These are phyloP conservation scores for Zygoascus sp. DNA, from an alignment of 1,139 yeast species.

Conservation along the genomic window DNA sequence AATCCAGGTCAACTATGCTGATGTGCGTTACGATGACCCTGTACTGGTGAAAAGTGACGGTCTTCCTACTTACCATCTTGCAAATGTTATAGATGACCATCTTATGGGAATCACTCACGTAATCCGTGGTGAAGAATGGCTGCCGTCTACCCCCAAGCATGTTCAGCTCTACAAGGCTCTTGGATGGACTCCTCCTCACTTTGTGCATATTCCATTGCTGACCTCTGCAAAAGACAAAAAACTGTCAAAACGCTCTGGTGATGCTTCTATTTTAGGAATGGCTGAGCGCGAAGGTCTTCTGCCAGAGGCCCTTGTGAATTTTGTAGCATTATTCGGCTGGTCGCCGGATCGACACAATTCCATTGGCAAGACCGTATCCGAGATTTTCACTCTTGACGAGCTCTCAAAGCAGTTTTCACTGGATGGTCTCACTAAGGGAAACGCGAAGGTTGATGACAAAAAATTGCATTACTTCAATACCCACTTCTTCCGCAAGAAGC, in stretches of 20 bases:
- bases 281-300: constrained; percentile 54
- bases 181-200: constrained; percentile 80
- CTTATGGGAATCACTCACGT: constrained; percentile 91
- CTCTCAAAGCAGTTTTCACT: constrained; percentile 49
- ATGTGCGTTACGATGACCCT: constrained; percentile 82
- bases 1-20: constrained; percentile 66
- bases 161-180: constrained; percentile 80
- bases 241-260: constrained; percentile 81
- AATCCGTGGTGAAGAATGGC: constrained; percentile 96
- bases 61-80: constrained; percentile 93
- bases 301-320: constrained; percentile 84
- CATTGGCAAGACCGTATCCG: constrained; percentile 49
- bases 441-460: constrained; percentile 80
- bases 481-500: constrained; percentile 42
- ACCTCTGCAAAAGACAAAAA: constrained; percentile 74
- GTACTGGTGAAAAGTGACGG: constrained; percentile 87
- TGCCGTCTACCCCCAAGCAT: constrained; percentile 93
- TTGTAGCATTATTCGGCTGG: constrained; percentile 93
- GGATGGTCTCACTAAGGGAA: constrained; percentile 80
- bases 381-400: constrained; percentile 54
- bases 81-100: constrained; percentile 93
- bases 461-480: constrained; percentile 76
- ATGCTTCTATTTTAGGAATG: constrained; percentile 61
- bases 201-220: constrained; percentile 83
- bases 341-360: constrained; percentile 55